These are phyloP conservation scores for Isoetes taiwanensis DNA, from an alignment of 75 land plant genomes.

Conservation along the genomic window DNA sequence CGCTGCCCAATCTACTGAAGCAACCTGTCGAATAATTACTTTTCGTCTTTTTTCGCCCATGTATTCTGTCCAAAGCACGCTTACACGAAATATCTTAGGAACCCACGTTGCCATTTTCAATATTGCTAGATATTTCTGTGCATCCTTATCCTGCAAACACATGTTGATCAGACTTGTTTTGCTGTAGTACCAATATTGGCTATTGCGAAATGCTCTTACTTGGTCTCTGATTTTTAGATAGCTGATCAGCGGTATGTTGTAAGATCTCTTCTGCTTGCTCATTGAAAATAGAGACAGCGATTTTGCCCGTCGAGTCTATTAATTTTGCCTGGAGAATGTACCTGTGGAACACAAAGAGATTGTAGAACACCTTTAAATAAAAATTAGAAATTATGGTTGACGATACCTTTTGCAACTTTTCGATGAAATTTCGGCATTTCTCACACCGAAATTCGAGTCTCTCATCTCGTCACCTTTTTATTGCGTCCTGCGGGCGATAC, in stretches of 20 bases:
- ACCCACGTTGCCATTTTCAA: conserved; percentile 72
- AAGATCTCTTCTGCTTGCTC: conserved; percentile 82
- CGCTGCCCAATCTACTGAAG: conserved; percentile 55
- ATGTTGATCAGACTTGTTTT: no score
- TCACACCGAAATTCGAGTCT: no score
- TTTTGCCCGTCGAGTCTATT: conserved; percentile 66
- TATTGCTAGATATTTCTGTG: conserved; percentile 33
- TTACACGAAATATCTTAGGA: conserved; percentile 48
- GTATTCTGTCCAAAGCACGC: conserved; percentile 64
- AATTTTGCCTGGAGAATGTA: conserved; percentile 70
- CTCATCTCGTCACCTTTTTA: no score
- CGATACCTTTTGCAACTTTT: no score
- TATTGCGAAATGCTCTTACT: no score
- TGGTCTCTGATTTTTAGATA: no score
- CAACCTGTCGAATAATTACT: conserved; percentile 45
- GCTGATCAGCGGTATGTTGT: conserved; percentile 70
- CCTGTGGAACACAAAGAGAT: conserved; percentile 36
- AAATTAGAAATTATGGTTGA: no score
- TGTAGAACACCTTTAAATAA: no score
- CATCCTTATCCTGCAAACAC: conserved; percentile 50
- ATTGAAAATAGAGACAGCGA: conserved; percentile 74
- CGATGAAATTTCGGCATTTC: no score
- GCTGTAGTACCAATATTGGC: no score
- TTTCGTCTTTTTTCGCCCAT: conserved; percentile 79
- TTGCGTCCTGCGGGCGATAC: no score